phyloP scores from a whole-genome alignment of 192 early-diverging fungal species.

The Umbelopsis vinacea region DNA sequence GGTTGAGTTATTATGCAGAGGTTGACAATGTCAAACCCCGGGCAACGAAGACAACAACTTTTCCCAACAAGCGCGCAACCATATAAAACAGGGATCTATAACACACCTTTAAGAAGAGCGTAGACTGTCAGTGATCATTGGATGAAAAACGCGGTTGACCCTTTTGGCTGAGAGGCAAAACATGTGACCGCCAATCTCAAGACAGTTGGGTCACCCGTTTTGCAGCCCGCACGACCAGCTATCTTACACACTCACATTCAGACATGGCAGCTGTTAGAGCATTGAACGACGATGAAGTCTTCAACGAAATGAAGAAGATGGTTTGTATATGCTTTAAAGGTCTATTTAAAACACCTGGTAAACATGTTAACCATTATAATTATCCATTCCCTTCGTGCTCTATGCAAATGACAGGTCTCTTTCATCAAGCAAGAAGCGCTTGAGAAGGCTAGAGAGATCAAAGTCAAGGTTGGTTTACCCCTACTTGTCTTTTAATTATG shows the following conservation, averaged over 20 bases:
- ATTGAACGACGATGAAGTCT: constrained; percentile 95
- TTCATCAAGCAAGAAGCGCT: constrained; percentile 99
- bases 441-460: constrained; percentile 98
- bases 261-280: constrained; percentile 44
- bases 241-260: not conserved
- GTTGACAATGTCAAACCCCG: too few relatives aligned
- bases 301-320: constrained; percentile 99
- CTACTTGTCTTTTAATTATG: not conserved
- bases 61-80: too few relatives aligned
- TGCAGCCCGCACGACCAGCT: not conserved
- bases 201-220: constrained; percentile 1
- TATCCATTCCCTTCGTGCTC: constrained; percentile 17
- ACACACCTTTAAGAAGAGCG: too few relatives aligned
- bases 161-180: not conserved
- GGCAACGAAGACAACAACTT: too few relatives aligned
- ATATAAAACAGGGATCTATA: too few relatives aligned
- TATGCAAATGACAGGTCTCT: constrained; percentile 65
- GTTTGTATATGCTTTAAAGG: constrained; percentile 46
- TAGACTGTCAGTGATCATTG: too few relatives aligned
- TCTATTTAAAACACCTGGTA: not conserved
- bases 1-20: too few relatives aligned
- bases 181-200: constrained; percentile 13
- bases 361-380: not conserved
- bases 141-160: not conserved
- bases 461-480: constrained; percentile 78